A percentile compares a stretch with the other conserved stretches of the same genome.
These are phyloP conservation scores for Filobasidium uniguttulatum DNA, from an alignment of 1,284 basidiomycete genomes.

Conservation along the genomic window DNA sequence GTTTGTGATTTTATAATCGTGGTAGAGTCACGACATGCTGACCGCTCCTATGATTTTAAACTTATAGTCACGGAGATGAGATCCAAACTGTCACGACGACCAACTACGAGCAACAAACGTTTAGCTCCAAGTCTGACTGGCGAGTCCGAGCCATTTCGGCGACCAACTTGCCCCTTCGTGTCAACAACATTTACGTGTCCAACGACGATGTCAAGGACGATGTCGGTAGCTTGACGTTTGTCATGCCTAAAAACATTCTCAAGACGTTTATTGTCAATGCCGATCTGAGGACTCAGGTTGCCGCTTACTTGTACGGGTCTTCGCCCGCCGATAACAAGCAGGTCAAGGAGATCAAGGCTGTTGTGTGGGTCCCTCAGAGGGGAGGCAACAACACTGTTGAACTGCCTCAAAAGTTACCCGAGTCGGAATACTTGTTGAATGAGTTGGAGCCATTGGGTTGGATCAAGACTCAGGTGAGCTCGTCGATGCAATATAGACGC, in stretches of 20 bases:
- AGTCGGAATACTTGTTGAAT: constrained; percentile 86
- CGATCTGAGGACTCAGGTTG: constrained; percentile 91
- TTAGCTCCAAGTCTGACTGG: constrained; percentile 99
- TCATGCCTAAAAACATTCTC: constrained; percentile 93
- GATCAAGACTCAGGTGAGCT: constrained; percentile 73
- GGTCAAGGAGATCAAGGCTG: constrained; percentile 96
- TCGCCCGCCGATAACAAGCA: constrained; percentile 93
- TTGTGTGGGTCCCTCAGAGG: constrained; percentile 90
- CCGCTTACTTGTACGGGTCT: constrained; percentile 81
- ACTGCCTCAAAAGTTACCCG: constrained; percentile 69
- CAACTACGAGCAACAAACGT: constrained; percentile 93
- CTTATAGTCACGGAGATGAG: constrained; percentile 54
- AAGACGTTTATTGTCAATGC: constrained; percentile 87
- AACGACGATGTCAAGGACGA: constrained; percentile 98
- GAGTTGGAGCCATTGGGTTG: constrained; percentile 93
- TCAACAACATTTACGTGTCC: constrained; percentile 89
- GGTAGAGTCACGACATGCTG: neutral
- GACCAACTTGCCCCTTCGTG: constrained; percentile 85
- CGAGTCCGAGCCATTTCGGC: constrained; percentile 90
- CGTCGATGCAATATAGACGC: neutral
- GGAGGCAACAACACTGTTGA: constrained; percentile 90
- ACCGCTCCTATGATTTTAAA: neutral
- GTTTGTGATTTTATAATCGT: no score
- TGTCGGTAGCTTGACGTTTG: constrained; percentile 81
- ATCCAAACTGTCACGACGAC: constrained; percentile 95